Conservation (phyloP, 352 stramenopile genomes). For the Phytophthora hybrid region DNA sequence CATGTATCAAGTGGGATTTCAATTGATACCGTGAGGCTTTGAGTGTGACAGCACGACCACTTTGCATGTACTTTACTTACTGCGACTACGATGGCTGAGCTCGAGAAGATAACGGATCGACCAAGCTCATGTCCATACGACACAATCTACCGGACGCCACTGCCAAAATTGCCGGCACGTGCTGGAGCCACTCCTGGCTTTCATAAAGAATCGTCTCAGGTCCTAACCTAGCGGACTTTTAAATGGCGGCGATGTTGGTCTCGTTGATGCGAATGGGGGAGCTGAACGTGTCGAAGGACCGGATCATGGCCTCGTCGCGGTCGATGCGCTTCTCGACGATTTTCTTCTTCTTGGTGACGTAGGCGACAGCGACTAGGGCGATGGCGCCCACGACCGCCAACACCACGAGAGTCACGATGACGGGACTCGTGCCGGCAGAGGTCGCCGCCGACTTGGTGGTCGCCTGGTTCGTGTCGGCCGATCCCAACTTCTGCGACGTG, state of each 20-base stretch:
- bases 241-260: slow-evolving; percentile 46
- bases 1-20: background rate
- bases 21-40: slow-evolving; percentile 18
- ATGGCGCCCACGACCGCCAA: slow-evolving; percentile 33
- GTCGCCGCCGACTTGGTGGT: slow-evolving; percentile 25
- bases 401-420: slow-evolving; percentile 34
- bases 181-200: background rate
- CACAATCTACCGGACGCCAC: slow-evolving; percentile 12
- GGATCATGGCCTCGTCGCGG: slow-evolving; percentile 29
- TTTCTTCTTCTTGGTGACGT: slow-evolving; percentile 40
- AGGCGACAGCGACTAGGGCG: slow-evolving; percentile 35
- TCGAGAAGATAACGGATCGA: slow-evolving; percentile 18
- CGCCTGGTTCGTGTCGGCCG: slow-evolving; percentile 27
- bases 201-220: slow-evolving; percentile 2
- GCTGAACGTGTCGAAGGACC: slow-evolving; percentile 41
- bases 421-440: slow-evolving; percentile 30
- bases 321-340: slow-evolving; percentile 39
- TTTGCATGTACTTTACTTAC: slow-evolving; percentile 17
- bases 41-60: slow-evolving; percentile 7
- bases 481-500: slow-evolving; percentile 26
- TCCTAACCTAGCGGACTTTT: background rate
- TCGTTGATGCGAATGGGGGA: slow-evolving; percentile 37
- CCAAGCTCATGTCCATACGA: slow-evolving; percentile 6
- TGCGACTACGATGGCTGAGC: slow-evolving; percentile 9
- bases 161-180: background rate